A percentile compares a stretch with the other conserved stretches of the same genome.
Conservation (phyloP, 2,329 filamentous ascomycete species). For the Penicillium verrucosum region DNA sequence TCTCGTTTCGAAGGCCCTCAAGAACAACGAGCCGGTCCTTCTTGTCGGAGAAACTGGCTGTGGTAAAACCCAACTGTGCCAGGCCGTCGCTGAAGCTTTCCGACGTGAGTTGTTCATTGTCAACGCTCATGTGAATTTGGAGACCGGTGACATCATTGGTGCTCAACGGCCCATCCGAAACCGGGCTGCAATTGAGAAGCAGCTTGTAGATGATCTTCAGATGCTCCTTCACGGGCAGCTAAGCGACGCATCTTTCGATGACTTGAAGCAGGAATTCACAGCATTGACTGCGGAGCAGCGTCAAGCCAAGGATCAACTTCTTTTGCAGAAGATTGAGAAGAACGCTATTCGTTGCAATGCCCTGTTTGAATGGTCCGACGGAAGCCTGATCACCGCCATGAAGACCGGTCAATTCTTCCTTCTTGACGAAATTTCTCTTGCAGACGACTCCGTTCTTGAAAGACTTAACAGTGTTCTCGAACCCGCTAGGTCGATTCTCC, state of each 20-base stretch:
- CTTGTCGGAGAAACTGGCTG: slow-evolving; percentile 96
- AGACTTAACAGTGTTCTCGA: slow-evolving; percentile 95
- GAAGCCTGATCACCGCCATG: slow-evolving; percentile 92
- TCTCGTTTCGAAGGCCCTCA: slow-evolving; percentile 79
- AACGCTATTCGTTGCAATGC: slow-evolving; percentile 68
- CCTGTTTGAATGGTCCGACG: slow-evolving; percentile 94
- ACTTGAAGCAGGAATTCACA: slow-evolving; percentile 60
- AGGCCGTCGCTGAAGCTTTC: slow-evolving; percentile 80
- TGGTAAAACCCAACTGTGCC: slow-evolving; percentile 95
- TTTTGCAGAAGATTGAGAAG: slow-evolving; percentile 44
- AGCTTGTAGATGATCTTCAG: slow-evolving; percentile 61
- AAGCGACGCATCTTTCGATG: slow-evolving; percentile 46
- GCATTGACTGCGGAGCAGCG: slow-evolving; percentile 46
- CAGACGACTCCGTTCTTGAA: slow-evolving; percentile 95
- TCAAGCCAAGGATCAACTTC: slow-evolving; percentile 47
- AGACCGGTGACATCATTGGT: slow-evolving; percentile 95
- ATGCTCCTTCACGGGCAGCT: slow-evolving; percentile 39
- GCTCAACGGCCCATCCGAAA: slow-evolving; percentile 91
- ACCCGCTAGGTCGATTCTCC: slow-evolving; percentile 74
- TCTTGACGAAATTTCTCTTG: slow-evolving; percentile 94
- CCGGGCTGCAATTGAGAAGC: slow-evolving; percentile 66
- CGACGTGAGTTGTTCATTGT: slow-evolving; percentile 77
- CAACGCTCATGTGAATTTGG: slow-evolving; percentile 97
- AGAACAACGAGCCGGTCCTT: slow-evolving; percentile 88
- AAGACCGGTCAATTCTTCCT: slow-evolving; percentile 84